Conservation (phyloP, 1,284 basidiomycete species). For the Puccinia polysora region DNA sequence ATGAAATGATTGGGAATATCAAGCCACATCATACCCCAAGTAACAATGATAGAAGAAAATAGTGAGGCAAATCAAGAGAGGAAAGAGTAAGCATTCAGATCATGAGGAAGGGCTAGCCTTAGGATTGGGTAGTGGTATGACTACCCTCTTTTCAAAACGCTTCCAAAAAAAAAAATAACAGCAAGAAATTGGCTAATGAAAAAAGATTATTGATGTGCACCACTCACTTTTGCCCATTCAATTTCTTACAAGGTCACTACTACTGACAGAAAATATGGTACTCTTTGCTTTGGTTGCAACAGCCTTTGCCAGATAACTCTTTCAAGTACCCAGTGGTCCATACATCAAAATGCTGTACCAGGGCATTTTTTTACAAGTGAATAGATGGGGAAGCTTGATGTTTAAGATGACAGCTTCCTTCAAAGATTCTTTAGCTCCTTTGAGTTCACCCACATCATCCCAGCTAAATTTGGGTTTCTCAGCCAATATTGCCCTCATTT, state of each 20-base stretch:
- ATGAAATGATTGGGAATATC: conserved; percentile 53
- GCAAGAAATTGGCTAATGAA: conserved; percentile 37
- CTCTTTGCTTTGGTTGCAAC: conserved; percentile 98
- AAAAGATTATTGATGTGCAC: conserved; percentile 57
- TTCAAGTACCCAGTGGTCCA: conserved; percentile 91
- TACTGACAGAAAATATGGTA: conserved; percentile 95
- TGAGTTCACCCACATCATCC: conserved; percentile 96
- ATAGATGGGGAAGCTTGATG: conserved; percentile 97
- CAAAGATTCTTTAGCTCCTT: conserved; percentile 87
- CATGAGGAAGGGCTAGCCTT: too few species aligned
- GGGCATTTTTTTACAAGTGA: conserved; percentile 94
- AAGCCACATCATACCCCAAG: too few species aligned
- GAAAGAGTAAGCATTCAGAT: background rate
- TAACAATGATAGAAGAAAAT: too few species aligned
- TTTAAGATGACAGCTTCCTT: conserved; percentile 98
- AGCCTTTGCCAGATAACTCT: conserved; percentile 92
- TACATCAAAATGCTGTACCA: conserved; percentile 95
- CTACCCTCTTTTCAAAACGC: conserved; percentile 96
- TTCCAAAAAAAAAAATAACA: conserved; percentile 54
- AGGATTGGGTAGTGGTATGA: conserved; percentile 89
- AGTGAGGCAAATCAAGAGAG: too few species aligned
- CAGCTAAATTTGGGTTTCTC: conserved; percentile 95
- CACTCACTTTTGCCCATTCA: conserved; percentile 99
- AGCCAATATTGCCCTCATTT: conserved; percentile 71
- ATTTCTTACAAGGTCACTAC: conserved; percentile 92